Percentiles rank a stretch among this genome's conserved stretches.
These are phyloP conservation scores for Trichoderma cornu-damae DNA, from an alignment of 2,329 filamentous ascomycete species.

Conservation along the genomic window DNA sequence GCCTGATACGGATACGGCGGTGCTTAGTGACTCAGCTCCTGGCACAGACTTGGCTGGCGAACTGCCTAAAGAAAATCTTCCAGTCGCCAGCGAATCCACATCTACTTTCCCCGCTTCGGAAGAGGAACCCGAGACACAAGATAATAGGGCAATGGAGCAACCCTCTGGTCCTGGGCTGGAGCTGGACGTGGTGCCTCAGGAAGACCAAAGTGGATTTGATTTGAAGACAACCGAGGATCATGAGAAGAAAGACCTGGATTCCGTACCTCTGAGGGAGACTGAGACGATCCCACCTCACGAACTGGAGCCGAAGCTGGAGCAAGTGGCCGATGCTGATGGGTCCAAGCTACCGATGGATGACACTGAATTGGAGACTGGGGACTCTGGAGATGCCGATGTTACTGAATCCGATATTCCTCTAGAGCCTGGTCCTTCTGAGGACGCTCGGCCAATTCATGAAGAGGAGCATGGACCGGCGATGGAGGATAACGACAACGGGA, in stretches of 20 bases:
- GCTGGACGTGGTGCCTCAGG: conserved; percentile 27
- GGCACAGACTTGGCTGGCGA: neutral
- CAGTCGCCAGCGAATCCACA: neutral
- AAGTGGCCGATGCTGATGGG: conserved; percentile 2
- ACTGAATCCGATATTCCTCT: neutral
- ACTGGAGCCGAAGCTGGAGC: neutral
- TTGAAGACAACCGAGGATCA: conserved; percentile 31
- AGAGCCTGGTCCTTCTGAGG: neutral
- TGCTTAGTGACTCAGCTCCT: neutral
- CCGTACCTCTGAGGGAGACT: conserved; percentile 29
- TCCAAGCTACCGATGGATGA: neutral
- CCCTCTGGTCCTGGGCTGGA: conserved; percentile 24
- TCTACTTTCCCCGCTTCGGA: neutral
- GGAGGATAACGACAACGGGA: conserved; percentile 17
- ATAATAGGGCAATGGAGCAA: conserved; percentile 23
- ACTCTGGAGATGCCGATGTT: neutral
- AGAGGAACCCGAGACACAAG: conserved; percentile 18
- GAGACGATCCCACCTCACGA: conserved; percentile 22
- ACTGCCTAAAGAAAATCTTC: neutral
- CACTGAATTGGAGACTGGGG: neutral
- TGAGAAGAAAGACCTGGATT: conserved; percentile 32
- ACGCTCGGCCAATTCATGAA: neutral
- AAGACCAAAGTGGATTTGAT: conserved; percentile 30
- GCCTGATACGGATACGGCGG: neutral
- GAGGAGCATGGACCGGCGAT: conserved; percentile 6